phyloP scores from a whole-genome alignment of 108 stramenopile species.

The Cyclotella sp. region DNA sequence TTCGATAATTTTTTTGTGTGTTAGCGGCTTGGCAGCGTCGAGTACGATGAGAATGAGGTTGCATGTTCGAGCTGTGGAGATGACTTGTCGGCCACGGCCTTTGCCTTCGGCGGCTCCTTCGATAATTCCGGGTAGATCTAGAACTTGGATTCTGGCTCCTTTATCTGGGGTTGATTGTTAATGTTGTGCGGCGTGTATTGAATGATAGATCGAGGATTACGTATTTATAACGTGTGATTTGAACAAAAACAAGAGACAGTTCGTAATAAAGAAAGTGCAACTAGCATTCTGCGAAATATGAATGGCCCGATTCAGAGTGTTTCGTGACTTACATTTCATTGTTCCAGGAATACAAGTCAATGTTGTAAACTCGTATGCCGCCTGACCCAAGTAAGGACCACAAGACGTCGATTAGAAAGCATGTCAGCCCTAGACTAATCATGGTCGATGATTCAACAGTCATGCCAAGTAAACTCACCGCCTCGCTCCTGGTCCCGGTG shows the following conservation, averaged over 20 bases:
- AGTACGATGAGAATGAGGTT: constrained; percentile 96
- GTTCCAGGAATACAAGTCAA: constrained; percentile 99
- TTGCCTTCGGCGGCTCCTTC: constrained; percentile 99
- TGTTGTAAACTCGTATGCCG: constrained; percentile 99
- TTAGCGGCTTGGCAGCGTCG: constrained; percentile 94
- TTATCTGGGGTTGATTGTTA: constrained; percentile 49
- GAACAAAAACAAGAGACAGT: too few species aligned
- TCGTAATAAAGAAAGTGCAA: too few species aligned
- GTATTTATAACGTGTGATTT: too few species aligned
- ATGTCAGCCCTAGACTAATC: neutral
- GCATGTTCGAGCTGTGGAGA: constrained; percentile 95
- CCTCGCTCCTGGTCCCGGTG: constrained; percentile 94
- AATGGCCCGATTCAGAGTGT: too few species aligned
- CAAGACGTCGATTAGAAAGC: neutral
- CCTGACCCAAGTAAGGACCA: constrained; percentile 24
- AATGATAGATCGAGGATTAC: neutral
- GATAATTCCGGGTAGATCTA: constrained; percentile 99
- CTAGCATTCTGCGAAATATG: neutral
- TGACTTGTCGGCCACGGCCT: constrained; percentile 97
- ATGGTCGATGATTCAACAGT: neutral
- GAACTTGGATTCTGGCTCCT: constrained; percentile 98
- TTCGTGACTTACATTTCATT: constrained; percentile 81
- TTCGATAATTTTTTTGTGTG: constrained; percentile 98
- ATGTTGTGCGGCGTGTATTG: neutral
- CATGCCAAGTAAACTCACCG: too few species aligned